A percentile compares a stretch with the other conserved stretches of the same genome.
Conservation (phyloP, 495 filamentous ascomycete species). For the Aspergillus cristatus region DNA sequence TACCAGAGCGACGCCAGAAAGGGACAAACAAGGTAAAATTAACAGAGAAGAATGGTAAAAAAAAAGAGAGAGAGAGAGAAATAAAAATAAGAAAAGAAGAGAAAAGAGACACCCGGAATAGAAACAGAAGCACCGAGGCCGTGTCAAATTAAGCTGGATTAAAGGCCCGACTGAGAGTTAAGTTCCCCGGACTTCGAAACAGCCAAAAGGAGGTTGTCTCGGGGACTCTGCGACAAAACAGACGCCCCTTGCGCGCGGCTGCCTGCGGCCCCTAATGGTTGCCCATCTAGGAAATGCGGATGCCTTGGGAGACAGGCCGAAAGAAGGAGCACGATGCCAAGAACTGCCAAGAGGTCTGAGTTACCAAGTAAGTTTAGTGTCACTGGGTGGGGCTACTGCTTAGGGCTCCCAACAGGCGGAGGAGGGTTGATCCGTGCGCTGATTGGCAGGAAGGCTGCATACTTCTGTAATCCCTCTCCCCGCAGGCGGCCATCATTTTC, state of each 20-base stretch:
- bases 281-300: conserved; percentile 2
- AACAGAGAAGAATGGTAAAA: conserved; percentile 6
- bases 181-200: conserved; percentile 26
- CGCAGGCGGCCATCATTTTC: too few relatives aligned
- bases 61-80: conserved; percentile 10
- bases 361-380: too few relatives aligned
- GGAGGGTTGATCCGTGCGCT: too few relatives aligned
- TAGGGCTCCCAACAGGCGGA: too few relatives aligned
- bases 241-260: conserved; percentile 39
- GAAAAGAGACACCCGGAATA: conserved; percentile 6
- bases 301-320: too few relatives aligned
- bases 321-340: too few relatives aligned
- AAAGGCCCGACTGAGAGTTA: conserved; percentile 6
- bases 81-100: conserved; percentile 9
- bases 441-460: too few relatives aligned
- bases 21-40: conserved; percentile 11
- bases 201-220: conserved; percentile 26
- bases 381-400: too few relatives aligned
- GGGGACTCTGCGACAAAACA: conserved; percentile 13
- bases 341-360: too few relatives aligned
- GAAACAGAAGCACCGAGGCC: conserved; percentile 8
- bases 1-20: conserved; percentile 24
- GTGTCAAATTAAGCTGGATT: conserved; percentile 3
- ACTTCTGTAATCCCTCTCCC: too few relatives aligned
- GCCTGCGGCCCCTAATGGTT: too few relatives aligned